Conservation (phyloP, 2,329 filamentous ascomycete genomes). For the Lecanicillium sp. region DNA sequence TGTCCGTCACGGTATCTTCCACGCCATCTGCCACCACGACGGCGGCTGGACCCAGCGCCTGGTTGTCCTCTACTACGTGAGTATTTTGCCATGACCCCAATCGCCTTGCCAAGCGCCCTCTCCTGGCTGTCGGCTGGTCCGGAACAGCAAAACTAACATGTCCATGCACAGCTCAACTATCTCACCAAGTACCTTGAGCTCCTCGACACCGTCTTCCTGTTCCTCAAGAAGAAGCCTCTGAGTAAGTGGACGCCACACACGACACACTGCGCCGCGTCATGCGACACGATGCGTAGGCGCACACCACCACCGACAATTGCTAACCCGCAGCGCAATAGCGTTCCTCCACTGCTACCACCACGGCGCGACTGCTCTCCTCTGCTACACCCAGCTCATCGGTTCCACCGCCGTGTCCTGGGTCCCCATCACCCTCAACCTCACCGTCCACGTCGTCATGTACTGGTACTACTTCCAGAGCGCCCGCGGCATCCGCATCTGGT, state of each 20-base stretch:
- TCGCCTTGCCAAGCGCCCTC: no score
- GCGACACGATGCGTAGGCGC: not conserved
- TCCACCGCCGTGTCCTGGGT: slow-evolving; percentile 94
- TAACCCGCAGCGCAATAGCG: no score
- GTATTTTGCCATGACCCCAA: slow-evolving; percentile 30
- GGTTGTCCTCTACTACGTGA: slow-evolving; percentile 93
- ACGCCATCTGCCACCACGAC: slow-evolving; percentile 70
- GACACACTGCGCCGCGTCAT: slow-evolving; percentile 23
- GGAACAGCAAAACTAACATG: not conserved
- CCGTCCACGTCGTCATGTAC: slow-evolving; percentile 98
- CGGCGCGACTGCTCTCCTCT: slow-evolving; percentile 90
- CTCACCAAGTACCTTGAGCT: slow-evolving; percentile 96
- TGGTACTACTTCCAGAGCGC: slow-evolving; percentile 99
- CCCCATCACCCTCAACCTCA: slow-evolving; percentile 84
- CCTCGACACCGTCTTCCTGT: slow-evolving; percentile 91
- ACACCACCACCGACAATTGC: not conserved
- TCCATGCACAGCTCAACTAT: slow-evolving; percentile 72
- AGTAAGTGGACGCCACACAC: slow-evolving; percentile 34
- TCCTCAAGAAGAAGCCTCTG: slow-evolving; percentile 98
- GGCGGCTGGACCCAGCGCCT: slow-evolving; percentile 93
- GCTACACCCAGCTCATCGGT: slow-evolving; percentile 95
- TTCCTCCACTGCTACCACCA: slow-evolving; percentile 99
- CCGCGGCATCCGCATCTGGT: slow-evolving; percentile 93
- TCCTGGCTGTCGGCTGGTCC: not conserved
- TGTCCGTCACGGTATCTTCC: slow-evolving; percentile 75